Percentiles rank a stretch among this genome's conserved stretches.
Conservation (phyloP, 495 filamentous ascomycete species). For the Annulohypoxylon maeteangense region DNA sequence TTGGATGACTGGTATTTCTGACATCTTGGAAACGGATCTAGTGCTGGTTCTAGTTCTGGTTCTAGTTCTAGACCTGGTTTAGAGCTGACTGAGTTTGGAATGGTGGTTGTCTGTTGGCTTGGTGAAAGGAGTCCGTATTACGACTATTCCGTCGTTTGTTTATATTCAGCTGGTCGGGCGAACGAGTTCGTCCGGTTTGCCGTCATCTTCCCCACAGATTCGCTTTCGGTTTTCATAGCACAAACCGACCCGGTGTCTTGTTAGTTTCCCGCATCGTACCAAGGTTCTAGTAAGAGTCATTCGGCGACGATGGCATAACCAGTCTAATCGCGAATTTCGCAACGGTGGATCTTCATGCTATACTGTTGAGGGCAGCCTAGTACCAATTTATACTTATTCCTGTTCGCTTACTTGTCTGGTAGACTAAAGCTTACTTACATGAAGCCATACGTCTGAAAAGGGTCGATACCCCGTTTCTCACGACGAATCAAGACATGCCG, state of each 20-base stretch:
- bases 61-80: neutral
- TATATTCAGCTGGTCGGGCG: slow-evolving; percentile 8
- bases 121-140: neutral
- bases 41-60: no score
- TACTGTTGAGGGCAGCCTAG: neutral
- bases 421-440: neutral
- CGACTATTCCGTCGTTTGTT: neutral
- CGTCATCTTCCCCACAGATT: slow-evolving; percentile 1
- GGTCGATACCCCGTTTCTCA: neutral
- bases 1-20: slow-evolving; percentile 43
- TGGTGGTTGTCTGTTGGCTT: neutral
- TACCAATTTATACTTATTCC: neutral
- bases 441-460: neutral
- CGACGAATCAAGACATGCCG: neutral
- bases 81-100: no score
- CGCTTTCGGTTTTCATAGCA: neutral
- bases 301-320: neutral
- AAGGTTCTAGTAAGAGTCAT: neutral
- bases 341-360: neutral
- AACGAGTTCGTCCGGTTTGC: neutral
- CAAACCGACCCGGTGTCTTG: no score
- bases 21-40: slow-evolving; percentile 26
- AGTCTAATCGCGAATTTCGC: neutral
- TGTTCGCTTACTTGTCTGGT: neutral
- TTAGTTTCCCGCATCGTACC: neutral